Conservation (phyloP, 306 rosid genomes). For the Cercis canadensis region DNA sequence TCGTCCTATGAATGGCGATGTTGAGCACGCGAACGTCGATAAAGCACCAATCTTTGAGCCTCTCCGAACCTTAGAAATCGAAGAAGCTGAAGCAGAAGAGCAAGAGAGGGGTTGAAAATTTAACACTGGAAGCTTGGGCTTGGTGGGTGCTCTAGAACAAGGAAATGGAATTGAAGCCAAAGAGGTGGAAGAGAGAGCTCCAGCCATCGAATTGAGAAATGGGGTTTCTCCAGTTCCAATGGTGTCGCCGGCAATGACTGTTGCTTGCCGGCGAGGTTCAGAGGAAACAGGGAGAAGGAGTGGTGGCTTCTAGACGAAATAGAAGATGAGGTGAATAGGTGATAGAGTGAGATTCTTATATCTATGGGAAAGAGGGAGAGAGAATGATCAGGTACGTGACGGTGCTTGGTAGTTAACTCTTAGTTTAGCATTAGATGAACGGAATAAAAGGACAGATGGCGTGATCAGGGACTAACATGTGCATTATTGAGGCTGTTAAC, state of each 20-base stretch:
- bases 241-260: constrained; percentile 42
- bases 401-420: no score
- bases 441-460: no score
- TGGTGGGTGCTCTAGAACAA: constrained; percentile 19
- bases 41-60: constrained; percentile 37
- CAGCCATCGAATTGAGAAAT: constrained; percentile 36
- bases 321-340: constrained; percentile 36
- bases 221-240: background rate
- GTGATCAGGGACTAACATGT: no score
- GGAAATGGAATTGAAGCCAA: constrained; percentile 49
- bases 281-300: constrained; percentile 1
- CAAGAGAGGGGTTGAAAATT: background rate
- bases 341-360: constrained; percentile 20
- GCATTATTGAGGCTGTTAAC: no score
- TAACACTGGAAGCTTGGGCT: constrained; percentile 2
- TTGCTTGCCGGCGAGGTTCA: constrained; percentile 29
- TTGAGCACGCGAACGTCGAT: constrained; percentile 58
- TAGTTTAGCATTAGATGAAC: no score
- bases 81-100: constrained; percentile 7
- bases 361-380: background rate
- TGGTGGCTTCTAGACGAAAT: background rate
- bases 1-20: constrained; percentile 59
- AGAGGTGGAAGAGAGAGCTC: constrained; percentile 28
- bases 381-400: background rate
- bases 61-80: constrained; percentile 30